These are phyloP conservation scores for Hemileccinum impolitum DNA, from an alignment of 768 basidiomycete genomes.

Conservation along the genomic window DNA sequence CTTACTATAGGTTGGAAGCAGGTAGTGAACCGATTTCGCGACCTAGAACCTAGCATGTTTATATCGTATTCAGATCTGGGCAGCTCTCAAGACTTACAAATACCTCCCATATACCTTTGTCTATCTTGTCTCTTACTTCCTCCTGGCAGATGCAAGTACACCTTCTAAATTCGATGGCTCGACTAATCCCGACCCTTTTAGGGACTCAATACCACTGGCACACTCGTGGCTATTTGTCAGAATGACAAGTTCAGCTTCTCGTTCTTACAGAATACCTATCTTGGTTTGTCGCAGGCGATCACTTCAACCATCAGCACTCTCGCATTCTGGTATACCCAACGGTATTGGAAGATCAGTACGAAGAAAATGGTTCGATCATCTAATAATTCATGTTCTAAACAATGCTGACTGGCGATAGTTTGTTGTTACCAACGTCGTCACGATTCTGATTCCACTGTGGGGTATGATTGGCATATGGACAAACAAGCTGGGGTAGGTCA, in stretches of 20 bases:
- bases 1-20: conserved; percentile 86
- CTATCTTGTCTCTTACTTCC: conserved; percentile 73
- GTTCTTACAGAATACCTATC: conserved; percentile 77
- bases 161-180: neutral
- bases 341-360: conserved; percentile 72
- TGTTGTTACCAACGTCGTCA: conserved; percentile 70
- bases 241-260: conserved; percentile 80
- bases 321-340: conserved; percentile 83
- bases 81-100: conserved; percentile 70
- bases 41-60: neutral
- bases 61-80: conserved; percentile 58
- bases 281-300: conserved; percentile 71
- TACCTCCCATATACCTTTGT: conserved; percentile 78
- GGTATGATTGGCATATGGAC: conserved; percentile 88
- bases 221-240: conserved; percentile 71
- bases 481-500: conserved; percentile 56
- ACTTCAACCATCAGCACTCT: conserved; percentile 71
- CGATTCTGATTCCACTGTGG: conserved; percentile 79
- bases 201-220: conserved; percentile 80
- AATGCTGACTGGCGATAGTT: conserved; percentile 44
- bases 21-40: conserved; percentile 31
- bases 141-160: conserved; percentile 68
- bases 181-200: conserved; percentile 20
- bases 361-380: conserved; percentile 65
- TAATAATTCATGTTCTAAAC: neutral